A percentile compares a stretch with the other conserved stretches of the same genome.
Conservation (phyloP, 345 rosid species). For the Salix caprea region DNA sequence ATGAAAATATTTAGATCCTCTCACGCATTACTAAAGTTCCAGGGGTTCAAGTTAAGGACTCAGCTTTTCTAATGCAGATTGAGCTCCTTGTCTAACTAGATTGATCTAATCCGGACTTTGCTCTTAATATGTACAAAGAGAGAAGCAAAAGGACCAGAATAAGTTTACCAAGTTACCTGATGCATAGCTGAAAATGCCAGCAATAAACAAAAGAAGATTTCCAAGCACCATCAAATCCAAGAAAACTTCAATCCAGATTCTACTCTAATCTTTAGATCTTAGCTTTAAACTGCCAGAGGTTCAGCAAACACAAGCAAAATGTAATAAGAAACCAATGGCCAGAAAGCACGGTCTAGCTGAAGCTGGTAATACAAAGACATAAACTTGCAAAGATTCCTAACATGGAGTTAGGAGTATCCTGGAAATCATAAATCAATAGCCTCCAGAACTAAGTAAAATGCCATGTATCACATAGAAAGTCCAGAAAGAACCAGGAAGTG, state of each 20-base stretch:
- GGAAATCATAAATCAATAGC: background rate
- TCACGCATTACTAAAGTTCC: background rate
- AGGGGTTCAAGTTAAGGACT: background rate
- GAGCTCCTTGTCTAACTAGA: background rate
- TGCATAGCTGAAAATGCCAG: conserved; percentile 33
- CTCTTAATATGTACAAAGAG: background rate
- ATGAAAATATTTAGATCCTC: background rate
- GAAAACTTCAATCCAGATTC: conserved; percentile 9
- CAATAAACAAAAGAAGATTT: conserved; percentile 38
- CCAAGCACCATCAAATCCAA: conserved; percentile 48
- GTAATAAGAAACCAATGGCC: background rate
- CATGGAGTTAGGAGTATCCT: background rate
- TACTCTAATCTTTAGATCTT: background rate
- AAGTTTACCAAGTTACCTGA: conserved; percentile 42
- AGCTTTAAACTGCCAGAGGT: conserved; percentile 18
- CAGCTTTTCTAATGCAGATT: background rate
- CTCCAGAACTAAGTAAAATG: background rate
- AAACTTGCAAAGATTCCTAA: background rate
- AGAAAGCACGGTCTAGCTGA: conserved; percentile 1
- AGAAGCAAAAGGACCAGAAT: background rate
- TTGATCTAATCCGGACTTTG: background rate
- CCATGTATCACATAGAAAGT: background rate
- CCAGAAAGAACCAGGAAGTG: background rate
- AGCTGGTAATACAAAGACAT: background rate
- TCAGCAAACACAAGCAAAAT: conserved; percentile 14